These are phyloP conservation scores for Lentinus brumalis DNA, from an alignment of 768 basidiomycete species.

Conservation along the genomic window DNA sequence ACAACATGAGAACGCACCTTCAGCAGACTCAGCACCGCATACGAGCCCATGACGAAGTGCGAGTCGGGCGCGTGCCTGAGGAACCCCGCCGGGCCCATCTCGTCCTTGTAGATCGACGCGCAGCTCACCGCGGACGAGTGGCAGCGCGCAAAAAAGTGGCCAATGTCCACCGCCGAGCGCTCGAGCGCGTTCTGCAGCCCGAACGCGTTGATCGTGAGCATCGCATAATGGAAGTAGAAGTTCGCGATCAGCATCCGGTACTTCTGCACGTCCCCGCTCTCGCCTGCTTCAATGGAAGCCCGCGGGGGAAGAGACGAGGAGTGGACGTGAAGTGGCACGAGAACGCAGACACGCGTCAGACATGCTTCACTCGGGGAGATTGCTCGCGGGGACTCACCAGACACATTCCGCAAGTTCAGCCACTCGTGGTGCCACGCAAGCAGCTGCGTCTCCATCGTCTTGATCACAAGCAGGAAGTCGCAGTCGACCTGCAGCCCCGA, in stretches of 20 bases:
- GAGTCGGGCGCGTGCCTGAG: slow-evolving; percentile 88
- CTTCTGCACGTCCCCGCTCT: slow-evolving; percentile 27
- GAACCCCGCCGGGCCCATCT: slow-evolving; percentile 74
- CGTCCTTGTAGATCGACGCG: slow-evolving; percentile 73
- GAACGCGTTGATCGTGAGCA: slow-evolving; percentile 92
- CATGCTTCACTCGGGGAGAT: neutral
- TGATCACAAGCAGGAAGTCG: slow-evolving; percentile 84
- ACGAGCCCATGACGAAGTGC: slow-evolving; percentile 89
- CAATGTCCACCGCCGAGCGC: slow-evolving; percentile 66
- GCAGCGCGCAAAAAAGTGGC: slow-evolving; percentile 82
- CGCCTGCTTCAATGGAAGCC: slow-evolving; percentile 5
- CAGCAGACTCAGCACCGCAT: slow-evolving; percentile 88
- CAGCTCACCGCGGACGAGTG: slow-evolving; percentile 72
- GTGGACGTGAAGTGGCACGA: neutral
- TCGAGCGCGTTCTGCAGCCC: slow-evolving; percentile 97
- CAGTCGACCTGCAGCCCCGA: slow-evolving; percentile 84
- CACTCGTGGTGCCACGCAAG: slow-evolving; percentile 61
- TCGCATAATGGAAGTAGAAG: slow-evolving; percentile 85
- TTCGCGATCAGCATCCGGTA: slow-evolving; percentile 57
- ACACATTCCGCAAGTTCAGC: slow-evolving; percentile 27
- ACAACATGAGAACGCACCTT: slow-evolving; percentile 56
- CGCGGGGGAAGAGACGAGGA: neutral
- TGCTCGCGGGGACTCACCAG: neutral
- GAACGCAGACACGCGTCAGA: neutral
- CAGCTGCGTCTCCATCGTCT: slow-evolving; percentile 82